Conservation (phyloP, 345 rosid species). For the Murraya koenigii region DNA sequence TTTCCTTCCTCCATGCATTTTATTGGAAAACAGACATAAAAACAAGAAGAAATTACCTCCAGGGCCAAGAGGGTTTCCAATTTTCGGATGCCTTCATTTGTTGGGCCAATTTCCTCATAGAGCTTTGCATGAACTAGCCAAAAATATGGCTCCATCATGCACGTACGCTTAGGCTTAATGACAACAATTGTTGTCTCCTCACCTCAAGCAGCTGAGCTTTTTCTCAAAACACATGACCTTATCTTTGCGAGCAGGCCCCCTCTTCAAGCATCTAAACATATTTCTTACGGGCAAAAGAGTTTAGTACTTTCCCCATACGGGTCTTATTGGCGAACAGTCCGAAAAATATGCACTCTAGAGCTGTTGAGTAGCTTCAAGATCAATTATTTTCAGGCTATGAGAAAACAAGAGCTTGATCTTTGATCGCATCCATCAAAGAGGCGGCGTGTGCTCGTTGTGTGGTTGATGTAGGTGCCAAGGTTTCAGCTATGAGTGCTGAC, state of each 20-base stretch:
- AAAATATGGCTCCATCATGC: slow-evolving; percentile 39
- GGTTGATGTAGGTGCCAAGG: background rate
- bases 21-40: background rate
- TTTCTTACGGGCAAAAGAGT: slow-evolving; percentile 19
- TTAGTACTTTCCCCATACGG: slow-evolving; percentile 20
- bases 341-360: slow-evolving; percentile 16
- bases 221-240: slow-evolving; percentile 35
- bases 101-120: background rate
- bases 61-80: slow-evolving; percentile 14
- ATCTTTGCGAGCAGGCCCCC: slow-evolving; percentile 21
- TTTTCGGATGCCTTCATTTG: background rate
- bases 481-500: slow-evolving; percentile 12
- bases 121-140: background rate
- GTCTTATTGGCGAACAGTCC: slow-evolving; percentile 27
- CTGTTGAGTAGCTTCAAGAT: slow-evolving; percentile 1
- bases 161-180: background rate
- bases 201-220: slow-evolving; percentile 27
- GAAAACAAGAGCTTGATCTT: background rate
- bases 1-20: background rate
- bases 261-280: slow-evolving; percentile 10
- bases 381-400: slow-evolving; percentile 16
- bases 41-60: slow-evolving; percentile 24
- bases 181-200: slow-evolving; percentile 22
- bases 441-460: background rate
- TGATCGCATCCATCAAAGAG: background rate